Conservation (phyloP, 257 asterid genomes). For the Solanum clarkiae region DNA sequence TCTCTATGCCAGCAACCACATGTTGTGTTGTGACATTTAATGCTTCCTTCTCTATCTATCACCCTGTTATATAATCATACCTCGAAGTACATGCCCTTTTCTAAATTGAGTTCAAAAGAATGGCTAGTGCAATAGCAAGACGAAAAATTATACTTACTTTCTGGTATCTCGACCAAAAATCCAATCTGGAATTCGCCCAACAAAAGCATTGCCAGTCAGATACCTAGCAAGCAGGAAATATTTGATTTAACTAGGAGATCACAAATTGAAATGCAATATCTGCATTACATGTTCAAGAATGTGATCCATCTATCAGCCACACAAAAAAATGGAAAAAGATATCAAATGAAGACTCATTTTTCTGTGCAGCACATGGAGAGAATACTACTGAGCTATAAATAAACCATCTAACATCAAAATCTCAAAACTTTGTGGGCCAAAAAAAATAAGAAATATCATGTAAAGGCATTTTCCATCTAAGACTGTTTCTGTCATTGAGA, state of each 20-base stretch:
- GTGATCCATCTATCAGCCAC: not conserved
- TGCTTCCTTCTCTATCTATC: not conserved
- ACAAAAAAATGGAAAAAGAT: not conserved
- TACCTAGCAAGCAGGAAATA: slow-evolving; percentile 16
- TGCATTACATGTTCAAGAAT: not conserved
- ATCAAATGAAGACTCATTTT: not conserved
- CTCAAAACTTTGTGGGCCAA: not conserved
- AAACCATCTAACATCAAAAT: not conserved
- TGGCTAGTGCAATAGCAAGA: not conserved
- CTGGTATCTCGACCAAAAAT: slow-evolving; percentile 1
- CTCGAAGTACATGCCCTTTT: not conserved
- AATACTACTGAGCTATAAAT: not conserved
- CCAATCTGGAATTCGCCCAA: slow-evolving; percentile 33
- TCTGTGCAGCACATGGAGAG: not conserved
- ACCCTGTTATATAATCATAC: not conserved
- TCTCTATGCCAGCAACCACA: not conserved
- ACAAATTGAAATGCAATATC: not conserved
- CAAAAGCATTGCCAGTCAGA: slow-evolving; percentile 36
- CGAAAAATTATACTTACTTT: slow-evolving; percentile 14
- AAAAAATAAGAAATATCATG: not conserved
- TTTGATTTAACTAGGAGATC: not conserved
- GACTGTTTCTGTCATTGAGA: not conserved
- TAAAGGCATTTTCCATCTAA: not conserved
- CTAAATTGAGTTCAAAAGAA: not conserved
- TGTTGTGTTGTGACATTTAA: not conserved